Evolutionary conservation across 2,329 filamentous ascomycete genomes (phyloP).

Genomic region (Fusarium sp.): DNA sequence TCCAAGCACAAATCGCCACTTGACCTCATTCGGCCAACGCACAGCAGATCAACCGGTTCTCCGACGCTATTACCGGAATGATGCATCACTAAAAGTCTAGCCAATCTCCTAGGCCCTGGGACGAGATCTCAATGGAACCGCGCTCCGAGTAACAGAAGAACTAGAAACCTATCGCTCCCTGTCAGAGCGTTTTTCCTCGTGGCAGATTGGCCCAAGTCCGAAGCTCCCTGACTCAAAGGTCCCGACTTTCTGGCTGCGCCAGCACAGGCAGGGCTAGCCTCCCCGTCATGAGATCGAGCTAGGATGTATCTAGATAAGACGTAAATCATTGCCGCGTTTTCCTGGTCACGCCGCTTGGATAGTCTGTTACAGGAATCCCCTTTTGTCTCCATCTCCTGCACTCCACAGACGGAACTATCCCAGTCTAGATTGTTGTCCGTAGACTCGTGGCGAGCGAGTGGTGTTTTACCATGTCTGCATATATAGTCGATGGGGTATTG

Average conservation of each 20-base stretch:
- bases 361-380: neutral
- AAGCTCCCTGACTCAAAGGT: neutral
- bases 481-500: slow-evolving; percentile 1
- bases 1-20: neutral
- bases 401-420: neutral
- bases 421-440: slow-evolving; percentile 4
- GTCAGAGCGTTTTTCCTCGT: neutral
- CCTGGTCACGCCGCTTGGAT: neutral
- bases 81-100: neutral
- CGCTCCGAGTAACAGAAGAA: neutral
- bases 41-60: neutral
- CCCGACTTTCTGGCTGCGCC: neutral
- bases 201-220: neutral
- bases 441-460: neutral
- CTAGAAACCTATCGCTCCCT: neutral
- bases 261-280: neutral
- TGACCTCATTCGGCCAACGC: neutral
- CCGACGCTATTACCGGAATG: neutral
- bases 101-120: neutral
- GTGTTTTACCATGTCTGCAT: neutral
- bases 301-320: neutral
- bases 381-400: neutral
- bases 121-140: neutral
- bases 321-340: neutral
- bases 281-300: neutral